Evolutionary conservation across 805 yeast genomes (phyloP).

Genomic region (Metschnikowia drakensbergensis): DNA sequence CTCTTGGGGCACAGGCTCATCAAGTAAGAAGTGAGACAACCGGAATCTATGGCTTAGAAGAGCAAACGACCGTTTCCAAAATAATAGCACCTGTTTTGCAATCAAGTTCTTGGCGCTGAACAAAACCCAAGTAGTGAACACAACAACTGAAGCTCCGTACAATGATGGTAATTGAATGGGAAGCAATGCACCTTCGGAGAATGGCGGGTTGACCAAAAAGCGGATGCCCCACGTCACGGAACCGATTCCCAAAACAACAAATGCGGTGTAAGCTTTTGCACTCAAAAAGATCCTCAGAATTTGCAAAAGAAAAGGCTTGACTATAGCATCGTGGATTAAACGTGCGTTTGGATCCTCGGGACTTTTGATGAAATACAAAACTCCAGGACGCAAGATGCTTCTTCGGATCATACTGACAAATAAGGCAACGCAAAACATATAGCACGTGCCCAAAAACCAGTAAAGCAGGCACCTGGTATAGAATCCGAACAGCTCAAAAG

Average conservation of each 20-base stretch:
- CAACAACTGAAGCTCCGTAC: constrained; percentile 5
- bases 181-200: constrained; percentile 17
- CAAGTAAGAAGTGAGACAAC: constrained; percentile 76
- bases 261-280: constrained; percentile 66
- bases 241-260: constrained; percentile 76
- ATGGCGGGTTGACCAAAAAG: constrained; percentile 20
- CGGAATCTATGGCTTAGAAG: constrained; percentile 56
- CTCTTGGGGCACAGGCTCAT: constrained; percentile 58
- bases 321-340: constrained; percentile 80
- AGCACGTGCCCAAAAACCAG: constrained; percentile 76
- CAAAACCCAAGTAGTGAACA: constrained; percentile 4
- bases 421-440: constrained; percentile 83
- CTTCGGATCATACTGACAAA: constrained; percentile 81
- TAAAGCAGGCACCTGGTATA: constrained; percentile 21
- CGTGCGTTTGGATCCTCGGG: constrained; percentile 92
- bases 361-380: constrained; percentile 83
- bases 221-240: constrained; percentile 49
- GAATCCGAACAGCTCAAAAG: constrained; percentile 3
- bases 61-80: constrained; percentile 62
- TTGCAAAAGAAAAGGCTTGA: constrained; percentile 70
- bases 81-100: constrained; percentile 39
- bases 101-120: constrained; percentile 5
- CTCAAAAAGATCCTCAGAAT: constrained; percentile 68
- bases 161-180: constrained; percentile 22
- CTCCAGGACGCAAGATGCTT: constrained; percentile 78